Evolutionary conservation across 2,329 filamentous ascomycete genomes (phyloP), one percentile per base, ranked within the genome.

Genomic region (Pyrenochaeta sp.): DNA sequence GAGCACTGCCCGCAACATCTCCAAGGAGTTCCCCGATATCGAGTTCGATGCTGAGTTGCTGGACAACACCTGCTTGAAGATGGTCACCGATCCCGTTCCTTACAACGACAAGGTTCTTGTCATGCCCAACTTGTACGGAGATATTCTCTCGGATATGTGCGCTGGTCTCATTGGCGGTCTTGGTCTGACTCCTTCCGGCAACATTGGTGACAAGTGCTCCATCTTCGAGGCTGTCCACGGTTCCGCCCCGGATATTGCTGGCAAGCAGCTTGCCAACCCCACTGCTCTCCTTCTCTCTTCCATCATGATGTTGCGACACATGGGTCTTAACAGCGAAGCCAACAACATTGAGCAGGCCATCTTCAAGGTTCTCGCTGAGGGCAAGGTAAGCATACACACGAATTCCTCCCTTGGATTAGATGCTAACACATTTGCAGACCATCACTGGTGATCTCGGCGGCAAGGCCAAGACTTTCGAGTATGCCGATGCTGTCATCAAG

Each of bases 91-190:
- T 79, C 94, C 94, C 39, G 79, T 86, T 40, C 93, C 93, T 45
- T 99, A 97, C 85, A 96, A 96, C 81, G 93, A 96, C 85, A 96
- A 96, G 84, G 92, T 99, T 47, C 86, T 99, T 44, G 94, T 99
- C 76, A 87, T 86, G 81, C 94, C 94, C 75, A 99, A 99, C 83
- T 83, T 97, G 67, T 99, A 97, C 82, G 94, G 94, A 76, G 94
- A 97, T 79, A 99, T 99, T 82, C 85, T 99, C 60, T 97, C 93
- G 69, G 94, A 99, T 76, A 96, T 97, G 90, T 97, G 94, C 81
- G 94, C 94, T 67, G 94, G 94, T 79, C 83, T 99, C 63, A 97
- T 99, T 68, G 94, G 94, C 73, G 94, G 94, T 77, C 88, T 99
- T 56, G 94, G 94, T 74, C 86, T 99, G 38, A 96, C 94, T 26